Base-by-base conservation (phyloP, 306 rosid genomes). In the Dryas octopetala region DNA sequence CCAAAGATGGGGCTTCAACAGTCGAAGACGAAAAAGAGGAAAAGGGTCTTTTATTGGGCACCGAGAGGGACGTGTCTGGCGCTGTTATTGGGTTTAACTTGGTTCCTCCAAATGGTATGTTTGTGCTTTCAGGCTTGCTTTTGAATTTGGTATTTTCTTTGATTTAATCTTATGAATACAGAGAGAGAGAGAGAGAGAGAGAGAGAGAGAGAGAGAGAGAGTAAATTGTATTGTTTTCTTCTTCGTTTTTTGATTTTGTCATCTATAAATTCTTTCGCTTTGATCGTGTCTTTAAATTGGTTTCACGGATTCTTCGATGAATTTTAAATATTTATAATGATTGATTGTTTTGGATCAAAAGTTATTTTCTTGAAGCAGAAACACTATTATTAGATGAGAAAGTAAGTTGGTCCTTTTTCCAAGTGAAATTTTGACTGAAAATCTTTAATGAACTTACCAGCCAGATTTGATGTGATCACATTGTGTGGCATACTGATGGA, bases 51-150 rank as follows among this genome's bases (percentile, higher is more conserved):
- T 6, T 75, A 8, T 53, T 91, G 38, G 77, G 87, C 0, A 41
- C 74, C 11, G 89, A 87, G 79, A 74, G 46, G 1, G 97, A 89
- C 47, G 85, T 3, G 15, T 81, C 84, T 68, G 93, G 91, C 63
- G 70, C 82, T 59, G 71, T 87, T 13, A 50, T 89, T 44, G 92
- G 88, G 16, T 85, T 89, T 78, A 77, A 79, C 5, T 83, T 91
- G 79, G 53, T 68, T 74, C 80, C 86, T 32, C 67, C 75, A 0
- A 55, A 88, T 32, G 91, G 96, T 87, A 47, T 15, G 28, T 67
- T 7, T 38, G 9, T 48, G 5, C 50, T 62, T 26, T 15, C 14
- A 8, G 14, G 45, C 68, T 76, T 58, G 57, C 52, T 46, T 32
- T 44, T 19, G 15, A 13, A 41, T 19, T 49, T 32, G 38, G 38